A percentile compares a stretch with the other conserved stretches of the same genome.
Conservation (phyloP, 2,329 filamentous ascomycete species). For the Clathrospora elynae region DNA sequence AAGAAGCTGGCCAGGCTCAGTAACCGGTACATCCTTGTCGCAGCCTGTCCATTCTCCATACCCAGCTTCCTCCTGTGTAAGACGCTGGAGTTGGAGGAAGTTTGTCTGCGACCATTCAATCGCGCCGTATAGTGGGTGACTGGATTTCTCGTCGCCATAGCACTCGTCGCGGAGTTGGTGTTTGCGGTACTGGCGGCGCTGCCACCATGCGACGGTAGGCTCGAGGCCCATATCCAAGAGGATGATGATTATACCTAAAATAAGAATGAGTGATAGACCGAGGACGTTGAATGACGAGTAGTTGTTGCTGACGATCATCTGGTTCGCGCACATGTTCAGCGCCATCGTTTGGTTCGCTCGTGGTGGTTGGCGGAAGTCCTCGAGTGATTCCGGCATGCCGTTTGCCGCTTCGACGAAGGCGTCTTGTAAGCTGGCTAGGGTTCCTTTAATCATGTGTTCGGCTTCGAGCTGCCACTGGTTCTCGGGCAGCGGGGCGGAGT, state of each 20-base stretch:
- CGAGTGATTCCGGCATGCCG: slow-evolving; percentile 8
- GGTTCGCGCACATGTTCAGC: slow-evolving; percentile 21
- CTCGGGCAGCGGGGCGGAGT: slow-evolving; percentile 28
- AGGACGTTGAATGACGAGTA: slow-evolving; percentile 32
- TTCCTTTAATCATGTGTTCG: slow-evolving; percentile 34
- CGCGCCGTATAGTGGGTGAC: slow-evolving; percentile 10
- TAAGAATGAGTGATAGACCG: slow-evolving; percentile 22
- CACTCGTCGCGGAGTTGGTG: neutral
- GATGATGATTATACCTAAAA: slow-evolving; percentile 25
- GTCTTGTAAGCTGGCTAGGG: slow-evolving; percentile 39
- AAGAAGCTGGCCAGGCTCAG: slow-evolving; percentile 10
- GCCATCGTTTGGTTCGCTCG: slow-evolving; percentile 12
- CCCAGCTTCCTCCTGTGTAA: slow-evolving; percentile 27
- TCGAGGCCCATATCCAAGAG: slow-evolving; percentile 17
- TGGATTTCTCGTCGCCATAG: slow-evolving; percentile 2
- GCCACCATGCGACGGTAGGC: slow-evolving; percentile 9
- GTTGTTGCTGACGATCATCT: slow-evolving; percentile 26
- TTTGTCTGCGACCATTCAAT: slow-evolving; percentile 21
- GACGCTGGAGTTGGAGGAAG: slow-evolving; percentile 28
- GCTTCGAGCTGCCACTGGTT: slow-evolving; percentile 48
- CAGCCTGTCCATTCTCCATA: slow-evolving; percentile 13
- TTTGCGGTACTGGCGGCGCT: slow-evolving; percentile 8
- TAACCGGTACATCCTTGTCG: slow-evolving; percentile 15
- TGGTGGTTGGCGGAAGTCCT: slow-evolving; percentile 11
- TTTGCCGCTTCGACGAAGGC: slow-evolving; percentile 19